Evolutionary conservation across 1,139 yeast species (phyloP).

Genomic region (Candida sanyaensis): DNA sequence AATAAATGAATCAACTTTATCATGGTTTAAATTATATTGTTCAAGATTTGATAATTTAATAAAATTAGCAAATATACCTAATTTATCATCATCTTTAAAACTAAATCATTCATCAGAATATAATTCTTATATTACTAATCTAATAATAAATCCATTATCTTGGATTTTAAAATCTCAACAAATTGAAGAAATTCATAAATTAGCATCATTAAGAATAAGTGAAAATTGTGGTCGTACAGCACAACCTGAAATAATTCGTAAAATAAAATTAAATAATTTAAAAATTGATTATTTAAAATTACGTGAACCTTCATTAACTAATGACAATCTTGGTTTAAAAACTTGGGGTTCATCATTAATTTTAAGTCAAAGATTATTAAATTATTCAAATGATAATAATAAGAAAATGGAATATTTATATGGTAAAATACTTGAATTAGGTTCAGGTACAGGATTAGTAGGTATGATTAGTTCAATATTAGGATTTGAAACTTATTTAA

Average conservation of each 20-base stretch:
- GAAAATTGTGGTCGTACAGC: constrained; percentile 90
- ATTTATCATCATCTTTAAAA: constrained; percentile 26
- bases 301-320: constrained; percentile 79
- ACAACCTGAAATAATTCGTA: constrained; percentile 67
- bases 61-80: constrained; percentile 30
- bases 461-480: constrained; percentile 65
- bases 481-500: constrained; percentile 56
- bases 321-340: constrained; percentile 85
- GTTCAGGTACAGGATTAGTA: constrained; percentile 91
- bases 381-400: constrained; percentile 3
- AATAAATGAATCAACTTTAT: constrained; percentile 22
- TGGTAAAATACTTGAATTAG: constrained; percentile 70
- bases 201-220: constrained; percentile 67
- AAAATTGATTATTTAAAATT: constrained; percentile 42
- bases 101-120: constrained; percentile 24
- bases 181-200: constrained; percentile 47
- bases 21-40: constrained; percentile 44
- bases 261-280: constrained; percentile 38
- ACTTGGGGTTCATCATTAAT: constrained; percentile 95
- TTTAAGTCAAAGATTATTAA: constrained; percentile 56
- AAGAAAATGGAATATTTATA: constrained; percentile 19
- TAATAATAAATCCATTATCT: constrained; percentile 57
- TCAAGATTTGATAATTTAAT: constrained; percentile 29
- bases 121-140: constrained; percentile 63
- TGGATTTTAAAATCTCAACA: constrained; percentile 46